These are phyloP conservation scores for Carnegiea gigantea DNA, from an alignment of 179 eudicot species.

Conservation along the genomic window DNA sequence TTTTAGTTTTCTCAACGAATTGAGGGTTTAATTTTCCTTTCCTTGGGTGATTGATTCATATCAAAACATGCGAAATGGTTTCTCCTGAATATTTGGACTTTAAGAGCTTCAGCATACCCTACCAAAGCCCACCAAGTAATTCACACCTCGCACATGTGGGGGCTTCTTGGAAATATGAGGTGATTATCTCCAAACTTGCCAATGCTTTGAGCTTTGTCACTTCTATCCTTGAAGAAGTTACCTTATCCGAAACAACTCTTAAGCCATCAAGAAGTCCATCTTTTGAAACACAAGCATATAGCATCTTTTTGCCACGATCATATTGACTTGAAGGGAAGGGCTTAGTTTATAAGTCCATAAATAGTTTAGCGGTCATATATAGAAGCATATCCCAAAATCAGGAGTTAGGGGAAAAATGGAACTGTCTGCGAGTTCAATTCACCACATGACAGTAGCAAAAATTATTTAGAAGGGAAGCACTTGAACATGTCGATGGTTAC, in stretches of 20 bases:
- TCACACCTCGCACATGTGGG: neutral
- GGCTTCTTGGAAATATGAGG: neutral
- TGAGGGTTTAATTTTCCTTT: neutral
- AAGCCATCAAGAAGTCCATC: neutral
- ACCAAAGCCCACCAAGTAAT: neutral
- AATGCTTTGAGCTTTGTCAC: neutral
- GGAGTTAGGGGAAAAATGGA: neutral
- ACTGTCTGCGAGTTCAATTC: neutral
- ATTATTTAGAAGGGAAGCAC: constrained; percentile 10
- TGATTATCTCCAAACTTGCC: neutral
- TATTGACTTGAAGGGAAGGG: neutral
- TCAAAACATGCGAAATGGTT: neutral
- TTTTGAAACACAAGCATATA: neutral
- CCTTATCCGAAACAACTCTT: neutral
- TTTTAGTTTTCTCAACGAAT: neutral
- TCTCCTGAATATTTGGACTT: too few species aligned
- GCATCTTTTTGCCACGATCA: neutral
- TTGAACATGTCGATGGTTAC: neutral
- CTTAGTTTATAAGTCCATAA: neutral
- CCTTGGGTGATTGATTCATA: neutral
- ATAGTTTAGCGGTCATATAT: too few species aligned
- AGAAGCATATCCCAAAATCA: neutral
- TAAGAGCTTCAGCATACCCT: too few species aligned
- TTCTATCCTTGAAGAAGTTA: too few species aligned
- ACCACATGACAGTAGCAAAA: neutral